phyloP scores from a whole-genome alignment of 2,329 filamentous ascomycete genomes.

The Ascochyta koolunga region DNA sequence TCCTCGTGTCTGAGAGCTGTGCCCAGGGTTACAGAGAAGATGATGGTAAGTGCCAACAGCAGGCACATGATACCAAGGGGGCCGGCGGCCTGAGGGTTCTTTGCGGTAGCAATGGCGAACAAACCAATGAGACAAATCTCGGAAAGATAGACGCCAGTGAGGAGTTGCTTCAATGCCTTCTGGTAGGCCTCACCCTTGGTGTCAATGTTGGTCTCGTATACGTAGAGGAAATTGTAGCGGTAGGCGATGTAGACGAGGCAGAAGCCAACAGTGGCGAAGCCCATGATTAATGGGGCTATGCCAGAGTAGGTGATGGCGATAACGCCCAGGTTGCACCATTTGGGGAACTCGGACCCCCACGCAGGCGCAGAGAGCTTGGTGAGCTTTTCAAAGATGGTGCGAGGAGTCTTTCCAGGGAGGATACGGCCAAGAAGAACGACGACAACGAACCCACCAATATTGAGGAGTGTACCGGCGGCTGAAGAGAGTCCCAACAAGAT shows the following conservation, averaged over 20 bases:
- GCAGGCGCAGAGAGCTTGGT: constrained; percentile 51
- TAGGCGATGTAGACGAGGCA: constrained; percentile 55
- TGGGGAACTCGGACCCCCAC: constrained; percentile 55
- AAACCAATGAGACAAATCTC: constrained; percentile 57
- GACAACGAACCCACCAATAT: constrained; percentile 80
- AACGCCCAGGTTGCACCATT: constrained; percentile 54
- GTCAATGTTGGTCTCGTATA: constrained; percentile 54
- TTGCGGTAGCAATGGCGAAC: constrained; percentile 50
- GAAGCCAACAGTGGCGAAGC: constrained; percentile 54
- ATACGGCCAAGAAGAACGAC: constrained; percentile 80
- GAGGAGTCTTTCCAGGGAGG: constrained; percentile 54
- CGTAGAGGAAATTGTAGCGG: constrained; percentile 58
- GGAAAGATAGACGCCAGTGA: constrained; percentile 55
- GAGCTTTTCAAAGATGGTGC: constrained; percentile 54
- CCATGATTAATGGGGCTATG: constrained; percentile 56
- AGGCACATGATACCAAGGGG: constrained; percentile 53
- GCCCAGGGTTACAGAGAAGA: constrained; percentile 49
- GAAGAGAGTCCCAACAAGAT: constrained; percentile 74
- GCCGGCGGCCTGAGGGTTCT: constrained; percentile 43
- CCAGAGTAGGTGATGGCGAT: constrained; percentile 56
- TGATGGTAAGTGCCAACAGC: constrained; percentile 48
- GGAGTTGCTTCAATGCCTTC: constrained; percentile 55
- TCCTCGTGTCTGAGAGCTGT: constrained; percentile 40
- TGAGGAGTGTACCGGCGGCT: constrained; percentile 62
- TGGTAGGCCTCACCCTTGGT: constrained; percentile 56